Conservation (phyloP, 257 asterid species). For the Solanum paucissectum region DNA sequence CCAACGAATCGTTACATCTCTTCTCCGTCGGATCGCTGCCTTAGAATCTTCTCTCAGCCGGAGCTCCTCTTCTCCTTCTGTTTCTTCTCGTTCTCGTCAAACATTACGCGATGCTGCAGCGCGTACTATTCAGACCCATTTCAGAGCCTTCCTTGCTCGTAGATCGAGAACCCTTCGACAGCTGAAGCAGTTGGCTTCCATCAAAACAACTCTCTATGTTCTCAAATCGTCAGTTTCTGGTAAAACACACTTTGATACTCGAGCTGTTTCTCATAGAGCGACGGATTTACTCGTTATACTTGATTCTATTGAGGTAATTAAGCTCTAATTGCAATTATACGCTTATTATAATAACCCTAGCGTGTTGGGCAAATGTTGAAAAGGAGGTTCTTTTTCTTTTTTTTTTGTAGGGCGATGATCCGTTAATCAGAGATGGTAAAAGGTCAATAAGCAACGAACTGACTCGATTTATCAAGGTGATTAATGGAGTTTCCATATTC, state of each 20-base stretch:
- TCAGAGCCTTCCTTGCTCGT: slow-evolving; percentile 65
- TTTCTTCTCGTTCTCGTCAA: slow-evolving; percentile 9
- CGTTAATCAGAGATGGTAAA: slow-evolving; percentile 75
- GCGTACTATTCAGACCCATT: slow-evolving; percentile 62
- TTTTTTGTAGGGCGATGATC: slow-evolving; percentile 62
- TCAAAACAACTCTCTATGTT: slow-evolving; percentile 37
- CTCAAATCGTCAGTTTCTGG: slow-evolving; percentile 46
- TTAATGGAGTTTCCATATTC: slow-evolving; percentile 28
- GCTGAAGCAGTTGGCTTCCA: slow-evolving; percentile 63
- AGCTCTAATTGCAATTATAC: neutral
- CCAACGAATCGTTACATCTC: slow-evolving; percentile 38
- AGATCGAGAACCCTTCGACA: slow-evolving; percentile 82
- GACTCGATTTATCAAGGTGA: slow-evolving; percentile 36
- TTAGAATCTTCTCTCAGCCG: slow-evolving; percentile 55
- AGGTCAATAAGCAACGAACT: slow-evolving; percentile 44
- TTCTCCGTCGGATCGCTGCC: slow-evolving; percentile 63
- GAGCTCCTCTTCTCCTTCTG: slow-evolving; percentile 17
- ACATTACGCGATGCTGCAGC: slow-evolving; percentile 76
- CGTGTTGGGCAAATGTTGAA: neutral
- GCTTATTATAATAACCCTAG: neutral
- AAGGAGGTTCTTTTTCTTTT: neutral
- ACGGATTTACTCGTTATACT: slow-evolving; percentile 46
- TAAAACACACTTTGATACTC: slow-evolving; percentile 27
- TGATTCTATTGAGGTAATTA: slow-evolving; percentile 50
- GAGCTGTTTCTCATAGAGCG: slow-evolving; percentile 28